These are phyloP conservation scores for Gastrodia elata DNA, from an alignment of 106 monocot genomes.

Conservation along the genomic window DNA sequence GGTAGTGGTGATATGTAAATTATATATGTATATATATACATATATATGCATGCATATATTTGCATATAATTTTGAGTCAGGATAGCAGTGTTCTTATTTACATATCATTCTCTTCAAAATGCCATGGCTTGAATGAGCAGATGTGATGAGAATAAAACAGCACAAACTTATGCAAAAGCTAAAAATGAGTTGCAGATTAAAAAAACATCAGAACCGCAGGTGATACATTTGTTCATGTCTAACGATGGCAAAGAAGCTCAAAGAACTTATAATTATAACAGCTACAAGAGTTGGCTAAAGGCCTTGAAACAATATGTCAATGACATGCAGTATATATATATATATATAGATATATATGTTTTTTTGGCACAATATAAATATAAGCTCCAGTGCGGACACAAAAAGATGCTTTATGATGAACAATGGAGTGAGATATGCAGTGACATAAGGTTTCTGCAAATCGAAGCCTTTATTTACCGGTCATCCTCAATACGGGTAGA, in stretches of 20 bases:
- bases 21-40: too few species aligned
- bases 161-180: background rate
- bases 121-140: conserved; percentile 14
- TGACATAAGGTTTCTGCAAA: conserved; percentile 39
- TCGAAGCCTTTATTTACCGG: conserved; percentile 16
- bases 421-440: conserved; percentile 34
- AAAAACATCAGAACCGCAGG: background rate
- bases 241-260: conserved; percentile 26
- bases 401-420: conserved; percentile 39
- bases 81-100: too few species aligned
- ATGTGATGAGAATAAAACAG: background rate
- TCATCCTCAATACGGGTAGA: conserved; percentile 26
- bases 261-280: conserved; percentile 8
- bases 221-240: background rate
- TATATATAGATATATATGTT: too few species aligned
- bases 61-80: too few species aligned
- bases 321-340: too few species aligned
- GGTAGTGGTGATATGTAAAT: too few species aligned
- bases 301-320: conserved; percentile 19
- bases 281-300: conserved; percentile 6
- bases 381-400: conserved; percentile 24
- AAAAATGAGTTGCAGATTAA: background rate
- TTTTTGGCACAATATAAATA: too few species aligned
- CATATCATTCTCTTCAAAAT: background rate
- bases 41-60: too few species aligned